Base-by-base conservation (phyloP, 768 basidiomycete species). In the Grammothele lineata region DNA sequence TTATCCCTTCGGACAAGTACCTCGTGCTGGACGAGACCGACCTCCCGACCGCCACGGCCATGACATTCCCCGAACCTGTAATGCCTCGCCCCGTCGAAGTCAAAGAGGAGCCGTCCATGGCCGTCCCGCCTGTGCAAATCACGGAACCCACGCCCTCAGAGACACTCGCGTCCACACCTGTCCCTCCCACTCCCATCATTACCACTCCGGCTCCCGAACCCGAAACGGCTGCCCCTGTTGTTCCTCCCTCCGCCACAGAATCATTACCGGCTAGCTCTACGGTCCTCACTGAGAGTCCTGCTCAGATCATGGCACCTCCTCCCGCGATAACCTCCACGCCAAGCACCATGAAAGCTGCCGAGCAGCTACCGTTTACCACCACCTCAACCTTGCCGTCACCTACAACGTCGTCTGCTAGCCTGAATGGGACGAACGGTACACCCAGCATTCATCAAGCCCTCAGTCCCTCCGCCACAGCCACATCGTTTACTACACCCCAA, bases 1-100 rank as follows among this genome's bases (percentile, higher is more conserved):
- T 68, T 34, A 36, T 57, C 4, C 61, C 67, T 2, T 67, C 66
- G 11, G 62, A 64, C 18, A 53, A 56, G 10, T 68, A 58, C 50
- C 59, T 68, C 21, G 64, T 68, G 1, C 63, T 64, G 17, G 51
- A 50, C 19, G 60, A 64, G 22, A 46, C 56, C 3, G 60, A 57
- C 12, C 36, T 59, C 15, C 51, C 54, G 1, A 67, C 66, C 3
- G 66, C 65, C 14, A 66, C 62, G 21, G 56, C 53, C 27, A 35
- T 51, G 2, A 53, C 58, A 2, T 66, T 67, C 47, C 57, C 62
- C 11, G 50, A 48, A 7, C n/a, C n/a, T n/a, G n/a, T n/a, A n/a
- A n/a, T n/a, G n/a, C n/a, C n/a, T n/a, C n/a, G n/a, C n/a, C n/a
- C n/a, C n/a, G n/a, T n/a, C n/a, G n/a, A n/a, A n/a, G n/a, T n/a